phyloP scores from a whole-genome alignment of 306 rosid genomes.

The Corylus heterophylla region DNA sequence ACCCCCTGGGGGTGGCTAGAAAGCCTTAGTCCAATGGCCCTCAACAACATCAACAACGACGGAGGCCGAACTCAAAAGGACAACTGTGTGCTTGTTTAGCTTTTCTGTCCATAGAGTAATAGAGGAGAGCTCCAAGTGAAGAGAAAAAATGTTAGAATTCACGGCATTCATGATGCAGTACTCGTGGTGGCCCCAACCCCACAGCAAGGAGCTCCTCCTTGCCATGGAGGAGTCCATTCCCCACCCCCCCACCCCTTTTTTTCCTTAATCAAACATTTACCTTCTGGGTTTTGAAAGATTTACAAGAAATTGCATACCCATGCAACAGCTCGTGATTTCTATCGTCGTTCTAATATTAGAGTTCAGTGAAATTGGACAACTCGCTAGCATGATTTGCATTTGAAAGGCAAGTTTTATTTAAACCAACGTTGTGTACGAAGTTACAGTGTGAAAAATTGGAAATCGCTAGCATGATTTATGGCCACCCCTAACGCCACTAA shows the following conservation, averaged over 20 bases:
- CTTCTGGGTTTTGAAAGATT: not conserved
- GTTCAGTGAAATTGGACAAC: not conserved
- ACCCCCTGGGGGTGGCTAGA: too few species aligned
- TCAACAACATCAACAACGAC: too few species aligned
- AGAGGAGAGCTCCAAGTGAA: not conserved
- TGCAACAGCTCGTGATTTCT: not conserved
- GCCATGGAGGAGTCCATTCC: constrained; percentile 88
- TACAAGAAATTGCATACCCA: not conserved
- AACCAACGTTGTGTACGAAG: not conserved
- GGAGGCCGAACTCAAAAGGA: too few species aligned
- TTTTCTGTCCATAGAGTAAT: not conserved
- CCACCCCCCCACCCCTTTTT: not conserved
- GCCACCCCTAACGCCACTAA: too few species aligned
- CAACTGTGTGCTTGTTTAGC: too few species aligned
- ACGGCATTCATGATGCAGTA: constrained; percentile 92
- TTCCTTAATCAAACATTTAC: not conserved
- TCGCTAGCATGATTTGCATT: not conserved
- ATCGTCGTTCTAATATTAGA: not conserved
- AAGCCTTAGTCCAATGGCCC: too few species aligned
- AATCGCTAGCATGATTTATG: too few species aligned
- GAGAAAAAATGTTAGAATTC: constrained; percentile 62
- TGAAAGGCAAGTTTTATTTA: not conserved
- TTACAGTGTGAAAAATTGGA: not conserved
- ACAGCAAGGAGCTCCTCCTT: constrained; percentile 83
- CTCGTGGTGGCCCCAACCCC: constrained; percentile 89